A percentile compares a stretch with the other conserved stretches of the same genome.
phyloP scores from a whole-genome alignment of 345 rosid species.

The Bruguiera gymnorhiza region DNA sequence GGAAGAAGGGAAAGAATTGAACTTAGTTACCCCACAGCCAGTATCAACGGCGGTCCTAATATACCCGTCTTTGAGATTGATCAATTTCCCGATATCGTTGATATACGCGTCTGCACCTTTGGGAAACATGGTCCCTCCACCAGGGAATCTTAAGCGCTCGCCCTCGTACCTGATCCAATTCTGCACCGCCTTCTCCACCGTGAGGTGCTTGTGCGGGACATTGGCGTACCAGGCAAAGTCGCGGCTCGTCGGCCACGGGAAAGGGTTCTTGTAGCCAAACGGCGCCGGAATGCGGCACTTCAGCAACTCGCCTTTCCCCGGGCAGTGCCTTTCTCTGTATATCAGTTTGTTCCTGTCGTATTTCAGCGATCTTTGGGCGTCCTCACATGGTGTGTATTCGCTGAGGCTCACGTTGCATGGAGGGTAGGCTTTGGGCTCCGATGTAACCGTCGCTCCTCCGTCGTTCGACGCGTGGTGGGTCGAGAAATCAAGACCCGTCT shows the following conservation, averaged over 20 bases:
- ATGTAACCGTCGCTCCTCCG: background rate
- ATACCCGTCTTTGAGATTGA: conserved; percentile 26
- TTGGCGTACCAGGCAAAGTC: conserved; percentile 47
- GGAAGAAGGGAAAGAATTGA: background rate
- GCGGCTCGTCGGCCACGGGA: conserved; percentile 45
- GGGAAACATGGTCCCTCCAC: conserved; percentile 58
- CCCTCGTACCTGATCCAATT: conserved; percentile 50
- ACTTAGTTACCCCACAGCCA: conserved; percentile 28
- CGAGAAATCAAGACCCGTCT: conserved; percentile 15
- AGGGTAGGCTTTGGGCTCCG: conserved; percentile 23
- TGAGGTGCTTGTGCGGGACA: conserved; percentile 49
- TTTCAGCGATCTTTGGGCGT: conserved; percentile 27
- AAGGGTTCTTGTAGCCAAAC: conserved; percentile 33
- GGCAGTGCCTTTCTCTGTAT: conserved; percentile 44
- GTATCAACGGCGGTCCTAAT: conserved; percentile 35
- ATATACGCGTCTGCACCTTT: conserved; percentile 49
- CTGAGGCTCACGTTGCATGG: conserved; percentile 32
- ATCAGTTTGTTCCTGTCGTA: conserved; percentile 24
- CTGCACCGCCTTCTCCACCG: conserved; percentile 56
- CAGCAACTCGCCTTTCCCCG: conserved; percentile 21
- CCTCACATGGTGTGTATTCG: conserved; percentile 57
- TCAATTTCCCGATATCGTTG: conserved; percentile 28
- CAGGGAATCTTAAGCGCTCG: conserved; percentile 46
- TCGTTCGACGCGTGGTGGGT: conserved; percentile 12
- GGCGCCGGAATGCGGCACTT: conserved; percentile 31